Base-by-base conservation (phyloP, 495 filamentous ascomycete species). In the Aspergillus olivimuriae region DNA sequence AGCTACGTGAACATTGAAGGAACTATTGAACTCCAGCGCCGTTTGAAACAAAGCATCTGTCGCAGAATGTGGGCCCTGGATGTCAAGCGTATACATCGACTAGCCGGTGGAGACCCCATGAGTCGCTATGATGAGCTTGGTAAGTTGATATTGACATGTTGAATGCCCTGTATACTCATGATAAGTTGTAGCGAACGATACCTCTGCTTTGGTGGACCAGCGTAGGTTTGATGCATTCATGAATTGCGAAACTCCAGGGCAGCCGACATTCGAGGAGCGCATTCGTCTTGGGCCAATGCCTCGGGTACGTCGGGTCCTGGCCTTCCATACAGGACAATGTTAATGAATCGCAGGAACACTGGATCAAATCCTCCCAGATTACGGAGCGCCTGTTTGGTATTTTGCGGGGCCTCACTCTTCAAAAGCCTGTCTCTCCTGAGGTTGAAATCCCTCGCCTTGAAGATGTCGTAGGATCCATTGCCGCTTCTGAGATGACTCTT, bases 21-120 rank as follows among this genome's bases (percentile, higher is more conserved):
- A 11, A 60, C 64, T n/a, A 64, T 72, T 26, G 55, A 66, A 18
- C 59, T 65, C 35, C 58, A 62, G 44, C 60, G 44, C 33, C 63
- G 52, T 28, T 50, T 68, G 30, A 61, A 47, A n/a, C 53, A 58
- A 12, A 73, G 68, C 45, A 51, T 72, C 22, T 69, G 62, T 32
- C 63, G 66, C 34, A 57, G 57, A 24, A 67, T 71, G 58, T 69
- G 50, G 48, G 69, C 65, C 11, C 43, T 73, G 9, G 64, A 71
- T 37, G 60, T 59, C 8, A 60, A 63, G 31, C 67, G 63, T 9
- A 55, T 60, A 19, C 66, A 73, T 39, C 54, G 69, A 48, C 45
- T 73, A n/a, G 58, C 55, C 33, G 66, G 66, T 19, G 67, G 66
- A 37, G 57, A 69, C 30, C 51, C 58, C 9, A 53, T 61, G 52